Base-by-base conservation (phyloP, 2,329 filamentous ascomycete species). In the Beauveria medogensis region DNA sequence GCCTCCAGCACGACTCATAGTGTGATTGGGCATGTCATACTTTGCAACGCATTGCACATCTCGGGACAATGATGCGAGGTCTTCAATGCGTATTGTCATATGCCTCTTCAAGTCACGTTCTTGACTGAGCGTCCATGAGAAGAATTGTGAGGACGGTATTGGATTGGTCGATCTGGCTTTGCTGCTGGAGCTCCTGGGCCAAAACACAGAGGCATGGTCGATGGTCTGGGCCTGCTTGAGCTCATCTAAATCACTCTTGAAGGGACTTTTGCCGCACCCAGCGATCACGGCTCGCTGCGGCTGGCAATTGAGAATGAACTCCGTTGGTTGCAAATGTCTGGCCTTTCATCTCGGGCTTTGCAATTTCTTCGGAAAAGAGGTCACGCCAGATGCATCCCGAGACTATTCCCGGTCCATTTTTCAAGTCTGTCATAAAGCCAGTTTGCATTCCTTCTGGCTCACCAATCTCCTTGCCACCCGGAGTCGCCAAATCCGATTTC, bases 381-480 rank as follows among this genome's bases (percentile, higher is more conserved):
- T 72, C 28, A 62, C 65, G 20, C 26, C 1, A 65, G 65, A 2
- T 46, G 54, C 2, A 62, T 71, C 9, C 52, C 47, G 5, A 55
- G 67, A 1, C 60, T 72, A 3, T 44, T 43, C 18, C 44, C 64
- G 1, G 64, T 60, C 14, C 26, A 50, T 5, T 61, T 54, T 9
- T 48, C 69, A 8, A 44, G 16, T 40, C 61, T 73, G 1, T 68
- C 68, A 9, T 64, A 66, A 41, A 62, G 63, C 0, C 66, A 73
- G 55, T 65, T 63, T 30, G 69, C 67, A n/a, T 71, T 67, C 18
- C 63, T 74, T 37, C 68, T 72, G 0, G 62, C 62, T 3, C 69
- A 74, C 18, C 71, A 74, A 55, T 73, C 73, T 26, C 54, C 74
- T 4, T 70, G 71, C 44, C 68, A 64, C 1, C 30, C 69, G 6